phyloP scores from a whole-genome alignment of 2,329 filamentous ascomycete genomes.

The Thyridium curvatum region DNA sequence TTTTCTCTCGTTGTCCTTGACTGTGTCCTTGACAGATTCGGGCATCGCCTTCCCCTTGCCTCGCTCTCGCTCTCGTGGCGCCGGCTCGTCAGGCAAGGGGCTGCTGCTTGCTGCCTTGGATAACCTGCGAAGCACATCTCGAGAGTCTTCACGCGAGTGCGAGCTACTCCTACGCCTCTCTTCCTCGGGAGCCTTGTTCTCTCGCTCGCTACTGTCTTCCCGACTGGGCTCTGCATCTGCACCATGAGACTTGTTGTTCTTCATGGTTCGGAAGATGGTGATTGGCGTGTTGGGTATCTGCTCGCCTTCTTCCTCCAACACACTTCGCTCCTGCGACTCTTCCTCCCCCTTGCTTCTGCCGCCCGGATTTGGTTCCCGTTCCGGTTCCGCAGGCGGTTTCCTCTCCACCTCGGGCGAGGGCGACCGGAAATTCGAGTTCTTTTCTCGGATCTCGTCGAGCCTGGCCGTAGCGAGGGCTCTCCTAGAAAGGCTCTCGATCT shows the following conservation, averaged over 20 bases:
- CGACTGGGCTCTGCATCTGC: slow-evolving; percentile 1
- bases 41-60: too few relatives aligned
- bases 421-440: slow-evolving; percentile 35
- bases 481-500: slow-evolving; percentile 35
- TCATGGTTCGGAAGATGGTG: slow-evolving; percentile 26
- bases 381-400: slow-evolving; percentile 19
- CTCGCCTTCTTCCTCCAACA: slow-evolving; percentile 18
- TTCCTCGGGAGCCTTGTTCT: slow-evolving; percentile 6
- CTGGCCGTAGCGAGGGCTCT: slow-evolving; percentile 40
- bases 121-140: slow-evolving; percentile 42
- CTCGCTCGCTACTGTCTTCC: slow-evolving; percentile 7
- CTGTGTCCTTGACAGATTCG: neutral
- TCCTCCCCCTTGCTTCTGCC: slow-evolving; percentile 4
- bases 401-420: slow-evolving; percentile 32
- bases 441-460: slow-evolving; percentile 46
- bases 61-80: neutral
- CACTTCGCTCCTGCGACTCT: neutral
- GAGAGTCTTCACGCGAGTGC: slow-evolving; percentile 30
- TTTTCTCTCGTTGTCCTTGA: too few relatives aligned
- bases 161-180: slow-evolving; percentile 11
- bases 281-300: slow-evolving; percentile 31
- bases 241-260: neutral
- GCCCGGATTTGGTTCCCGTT: slow-evolving; percentile 8
- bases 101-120: slow-evolving; percentile 41
- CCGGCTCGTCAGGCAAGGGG: slow-evolving; percentile 24